Conservation (phyloP, 306 rosid species). For the Fragaria nilgerrensis region DNA sequence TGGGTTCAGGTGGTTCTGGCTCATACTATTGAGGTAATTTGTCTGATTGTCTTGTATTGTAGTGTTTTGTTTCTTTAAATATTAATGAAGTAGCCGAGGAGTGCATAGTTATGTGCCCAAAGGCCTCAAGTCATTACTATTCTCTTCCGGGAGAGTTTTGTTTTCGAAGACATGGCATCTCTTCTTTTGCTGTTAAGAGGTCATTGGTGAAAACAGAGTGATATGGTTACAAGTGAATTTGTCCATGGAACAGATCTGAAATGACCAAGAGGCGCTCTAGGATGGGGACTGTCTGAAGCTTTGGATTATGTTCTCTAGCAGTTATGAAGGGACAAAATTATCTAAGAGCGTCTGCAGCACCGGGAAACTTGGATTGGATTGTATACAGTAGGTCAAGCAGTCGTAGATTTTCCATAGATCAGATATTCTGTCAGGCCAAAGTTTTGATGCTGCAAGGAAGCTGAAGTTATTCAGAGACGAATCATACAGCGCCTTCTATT, state of each 20-base stretch:
- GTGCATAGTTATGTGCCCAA: neutral
- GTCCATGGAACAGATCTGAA: constrained; percentile 72
- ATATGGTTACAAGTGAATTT: constrained; percentile 64
- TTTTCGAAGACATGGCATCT: constrained; percentile 40
- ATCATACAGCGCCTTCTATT: constrained; percentile 34
- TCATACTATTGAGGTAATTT: constrained; percentile 85
- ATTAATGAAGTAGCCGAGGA: neutral
- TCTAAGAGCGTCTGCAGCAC: constrained; percentile 29
- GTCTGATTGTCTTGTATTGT: neutral
- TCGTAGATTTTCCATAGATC: constrained; percentile 26
- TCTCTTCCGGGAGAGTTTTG: constrained; percentile 33
- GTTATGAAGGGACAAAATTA: constrained; percentile 49
- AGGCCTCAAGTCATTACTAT: constrained; percentile 1
- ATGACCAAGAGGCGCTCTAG: constrained; percentile 68
- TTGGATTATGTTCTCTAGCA: constrained; percentile 41
- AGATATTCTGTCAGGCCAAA: constrained; percentile 26
- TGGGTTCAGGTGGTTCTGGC: constrained; percentile 76
- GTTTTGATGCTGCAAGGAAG: constrained; percentile 37
- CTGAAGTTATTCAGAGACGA: constrained; percentile 40
- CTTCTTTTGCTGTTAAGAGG: constrained; percentile 37
- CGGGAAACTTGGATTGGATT: constrained; percentile 13
- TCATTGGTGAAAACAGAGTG: constrained; percentile 53
- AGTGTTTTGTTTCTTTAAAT: neutral
- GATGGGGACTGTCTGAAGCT: constrained; percentile 59
- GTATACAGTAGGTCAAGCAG: constrained; percentile 32